These are phyloP conservation scores for Acanthamoeba rhysodes DNA, from an alignment of 208 protist species.

Conservation along the genomic window DNA sequence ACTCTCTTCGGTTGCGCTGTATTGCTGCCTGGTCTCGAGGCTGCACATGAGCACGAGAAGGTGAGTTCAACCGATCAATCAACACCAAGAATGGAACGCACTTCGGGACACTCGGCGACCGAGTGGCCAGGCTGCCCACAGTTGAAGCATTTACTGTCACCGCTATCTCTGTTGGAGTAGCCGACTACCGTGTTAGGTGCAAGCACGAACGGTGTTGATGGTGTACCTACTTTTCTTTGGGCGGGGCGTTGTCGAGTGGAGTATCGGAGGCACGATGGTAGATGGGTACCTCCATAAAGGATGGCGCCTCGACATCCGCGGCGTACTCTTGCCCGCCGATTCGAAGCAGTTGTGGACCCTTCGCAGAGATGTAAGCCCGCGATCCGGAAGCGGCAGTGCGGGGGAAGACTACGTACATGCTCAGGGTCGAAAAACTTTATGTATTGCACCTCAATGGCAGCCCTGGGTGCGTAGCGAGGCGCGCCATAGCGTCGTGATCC, in stretches of 20 bases:
- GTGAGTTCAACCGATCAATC: not conserved
- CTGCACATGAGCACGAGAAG: not conserved
- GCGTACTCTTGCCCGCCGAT: not conserved
- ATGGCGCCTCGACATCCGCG: not conserved
- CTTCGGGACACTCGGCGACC: not conserved
- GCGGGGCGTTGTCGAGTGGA: not conserved
- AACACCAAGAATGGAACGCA: not conserved
- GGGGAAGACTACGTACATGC: not conserved
- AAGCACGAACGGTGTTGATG: not conserved
- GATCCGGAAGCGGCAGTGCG: not conserved
- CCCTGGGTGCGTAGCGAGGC: not conserved
- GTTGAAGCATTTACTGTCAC: slow-evolving; percentile 1
- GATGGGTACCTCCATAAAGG: slow-evolving; percentile 6
- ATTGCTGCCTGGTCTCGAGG: not conserved
- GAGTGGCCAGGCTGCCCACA: slow-evolving; percentile 26
- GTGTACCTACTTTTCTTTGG: not conserved
- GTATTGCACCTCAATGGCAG: not conserved
- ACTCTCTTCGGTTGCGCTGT: not conserved
- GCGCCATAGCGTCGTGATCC: not conserved
- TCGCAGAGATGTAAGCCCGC: not conserved
- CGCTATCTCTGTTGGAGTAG: not conserved
- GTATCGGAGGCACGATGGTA: not conserved
- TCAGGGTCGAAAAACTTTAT: slow-evolving; percentile 40
- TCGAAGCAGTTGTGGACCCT: slow-evolving; percentile 23
- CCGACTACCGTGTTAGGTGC: not conserved